Base-by-base conservation (phyloP, 2,329 filamentous ascomycete species). In the Microcyclospora pomicola region DNA sequence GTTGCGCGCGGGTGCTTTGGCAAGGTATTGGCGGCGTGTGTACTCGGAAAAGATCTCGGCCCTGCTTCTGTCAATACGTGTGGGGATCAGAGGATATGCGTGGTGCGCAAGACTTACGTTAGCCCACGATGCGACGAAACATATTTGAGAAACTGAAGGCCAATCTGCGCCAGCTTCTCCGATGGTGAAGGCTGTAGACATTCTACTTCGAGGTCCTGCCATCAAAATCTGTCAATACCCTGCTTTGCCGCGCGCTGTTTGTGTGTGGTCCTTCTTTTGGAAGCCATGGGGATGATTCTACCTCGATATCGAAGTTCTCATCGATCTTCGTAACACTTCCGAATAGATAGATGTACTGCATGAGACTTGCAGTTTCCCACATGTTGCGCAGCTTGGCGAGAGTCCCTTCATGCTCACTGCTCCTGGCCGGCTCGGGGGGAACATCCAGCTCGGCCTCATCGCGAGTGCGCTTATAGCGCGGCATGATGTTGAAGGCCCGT, bases 351-450 rank as follows among this genome's bases (percentile, higher is more conserved):
- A 96, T 83, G 72, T 86, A 98, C 63, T 98, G 88, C 64, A 81
- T 86, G 6, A 96, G 66, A 54, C 86, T 88, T 43, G 88, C 84
- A 62, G 96, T 95, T 60, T 95, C 82, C 87, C 88, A 96, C 71
- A 83, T 86, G 57, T 83, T 91, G 45, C 88, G 77, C 49, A 96
- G 72, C 47, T 71, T 77, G 41, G 75, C 65, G 19, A 92, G 67
- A 38, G 76, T 51, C 59, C 58, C 58, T 61, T 53, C 41, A 24
- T 51, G 27, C 40, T 51, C 46, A 15, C 51, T 44, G 27, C 49
- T 41, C 28, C 53, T 35, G 6, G 40, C 31, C 27, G 50, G 46
- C 38, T 48, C 46, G 36, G 36, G 15, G 2, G 49, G 40, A 10
- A 58, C 46, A 43, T 62, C 60, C 43, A 66, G 58, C 34, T 68